Percentiles rank a stretch among this genome's conserved stretches.
Conservation (phyloP, 2,329 filamentous ascomycete genomes). For the Ophiostoma novo-ulmi region DNA sequence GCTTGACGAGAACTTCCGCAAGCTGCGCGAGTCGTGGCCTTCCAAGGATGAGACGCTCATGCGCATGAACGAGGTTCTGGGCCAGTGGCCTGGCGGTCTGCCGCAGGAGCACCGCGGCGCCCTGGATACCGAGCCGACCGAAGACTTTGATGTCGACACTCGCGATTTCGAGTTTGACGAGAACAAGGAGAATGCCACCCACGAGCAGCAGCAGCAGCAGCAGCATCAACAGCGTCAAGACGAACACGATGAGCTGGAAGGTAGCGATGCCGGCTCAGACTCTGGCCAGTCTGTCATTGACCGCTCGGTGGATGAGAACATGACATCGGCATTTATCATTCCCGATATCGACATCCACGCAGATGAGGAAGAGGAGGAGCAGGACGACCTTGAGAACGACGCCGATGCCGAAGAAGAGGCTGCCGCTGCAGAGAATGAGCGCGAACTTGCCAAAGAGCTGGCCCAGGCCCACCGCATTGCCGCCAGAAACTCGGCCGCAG, state of each 20-base stretch:
- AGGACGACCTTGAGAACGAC: neutral
- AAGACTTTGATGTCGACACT: conserved; percentile 18
- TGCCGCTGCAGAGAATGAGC: conserved; percentile 1
- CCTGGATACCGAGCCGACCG: conserved; percentile 15
- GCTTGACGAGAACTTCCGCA: conserved; percentile 28
- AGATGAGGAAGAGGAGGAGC: conserved; percentile 13
- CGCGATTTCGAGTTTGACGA: conserved; percentile 18
- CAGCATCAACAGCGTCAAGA: neutral
- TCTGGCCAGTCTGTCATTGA: conserved; percentile 21
- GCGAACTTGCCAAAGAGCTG: conserved; percentile 17
- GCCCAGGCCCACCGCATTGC: conserved; percentile 11
- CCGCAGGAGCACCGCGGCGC: conserved; percentile 17
- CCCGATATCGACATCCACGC: conserved; percentile 27
- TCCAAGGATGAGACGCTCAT: conserved; percentile 27
- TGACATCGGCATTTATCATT: conserved; percentile 30
- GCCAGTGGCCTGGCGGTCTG: conserved; percentile 20
- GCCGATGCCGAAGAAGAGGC: conserved; percentile 14
- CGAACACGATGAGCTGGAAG: neutral
- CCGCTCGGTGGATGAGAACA: conserved; percentile 28
- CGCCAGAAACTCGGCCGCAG: neutral
- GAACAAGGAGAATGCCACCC: conserved; percentile 5
- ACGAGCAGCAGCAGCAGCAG: neutral
- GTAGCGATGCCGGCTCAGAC: conserved; percentile 18
- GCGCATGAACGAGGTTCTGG: conserved; percentile 26
- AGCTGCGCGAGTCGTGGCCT: conserved; percentile 27